Evolutionary conservation across 2,329 filamentous ascomycete genomes (phyloP).

Genomic region (Sclerotinia borealis): DNA sequence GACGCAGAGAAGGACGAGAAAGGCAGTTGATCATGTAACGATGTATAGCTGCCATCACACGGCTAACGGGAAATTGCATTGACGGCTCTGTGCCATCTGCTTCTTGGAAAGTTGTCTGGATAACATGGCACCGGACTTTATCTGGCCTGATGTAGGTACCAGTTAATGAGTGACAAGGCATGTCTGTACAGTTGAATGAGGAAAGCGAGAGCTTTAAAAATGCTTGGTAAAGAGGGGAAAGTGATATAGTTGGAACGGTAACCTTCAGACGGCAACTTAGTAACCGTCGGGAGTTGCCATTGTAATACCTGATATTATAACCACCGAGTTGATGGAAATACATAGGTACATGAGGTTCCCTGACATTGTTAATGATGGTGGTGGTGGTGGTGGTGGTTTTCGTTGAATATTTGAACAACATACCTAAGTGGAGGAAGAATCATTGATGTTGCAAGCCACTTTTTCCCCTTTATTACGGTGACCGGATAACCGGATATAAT

Average conservation of each 20-base stretch:
- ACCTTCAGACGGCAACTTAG: constrained; percentile 3
- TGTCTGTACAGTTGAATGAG: constrained; percentile 4
- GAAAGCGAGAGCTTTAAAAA: neutral
- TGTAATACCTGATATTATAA: constrained; percentile 1
- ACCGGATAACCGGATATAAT: too few species aligned
- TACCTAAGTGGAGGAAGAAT: neutral
- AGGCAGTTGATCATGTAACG: constrained; percentile 9
- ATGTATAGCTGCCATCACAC: constrained; percentile 1
- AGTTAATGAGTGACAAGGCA: constrained; percentile 3
- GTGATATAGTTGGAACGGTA: neutral
- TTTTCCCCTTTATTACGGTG: neutral
- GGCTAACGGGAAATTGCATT: constrained; percentile 12
- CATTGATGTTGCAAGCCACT: neutral
- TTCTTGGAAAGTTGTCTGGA: constrained; percentile 5
- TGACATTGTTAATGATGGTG: neutral
- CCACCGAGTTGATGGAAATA: neutral
- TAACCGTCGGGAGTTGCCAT: constrained; percentile 8
- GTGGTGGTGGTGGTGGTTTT: constrained; percentile 3
- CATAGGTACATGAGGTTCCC: neutral
- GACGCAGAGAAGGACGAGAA: constrained; percentile 8
- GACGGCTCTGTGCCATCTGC: constrained; percentile 8
- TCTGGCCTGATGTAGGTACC: constrained; percentile 10
- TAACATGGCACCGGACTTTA: constrained; percentile 7
- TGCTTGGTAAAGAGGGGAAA: constrained; percentile 5
- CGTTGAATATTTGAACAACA: neutral